phyloP scores from a whole-genome alignment of 2,329 filamentous ascomycete genomes.

The Exophiala sp. region DNA sequence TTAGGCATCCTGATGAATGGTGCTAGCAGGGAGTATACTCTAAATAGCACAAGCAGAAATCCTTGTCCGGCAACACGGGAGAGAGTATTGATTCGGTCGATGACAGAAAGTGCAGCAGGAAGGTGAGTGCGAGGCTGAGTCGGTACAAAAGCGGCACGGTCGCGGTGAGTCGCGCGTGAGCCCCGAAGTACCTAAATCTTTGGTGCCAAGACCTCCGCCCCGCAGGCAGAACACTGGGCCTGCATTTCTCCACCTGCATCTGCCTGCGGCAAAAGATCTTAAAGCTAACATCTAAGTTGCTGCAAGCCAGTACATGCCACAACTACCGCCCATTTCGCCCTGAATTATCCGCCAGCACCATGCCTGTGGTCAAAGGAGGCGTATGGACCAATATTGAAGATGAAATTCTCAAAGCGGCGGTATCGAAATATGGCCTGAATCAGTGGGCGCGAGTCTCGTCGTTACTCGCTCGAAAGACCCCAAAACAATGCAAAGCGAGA shows the following conservation, averaged over 20 bases:
- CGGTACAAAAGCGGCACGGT: not conserved
- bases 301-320: not conserved
- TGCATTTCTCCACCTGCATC: no score
- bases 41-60: no score
- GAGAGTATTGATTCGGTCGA: no score
- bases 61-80: no score
- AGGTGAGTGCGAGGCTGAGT: no score
- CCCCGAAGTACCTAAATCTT: not conserved
- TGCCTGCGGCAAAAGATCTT: no score
- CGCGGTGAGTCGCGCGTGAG: not conserved
- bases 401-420: constrained; percentile 93
- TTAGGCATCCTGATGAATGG: no score
- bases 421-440: constrained; percentile 90
- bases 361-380: constrained; percentile 62
- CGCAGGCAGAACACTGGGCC: not conserved
- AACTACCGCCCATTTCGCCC: no score
- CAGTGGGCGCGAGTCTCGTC: constrained; percentile 99
- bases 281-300: no score
- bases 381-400: constrained; percentile 72
- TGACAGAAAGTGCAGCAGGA: no score
- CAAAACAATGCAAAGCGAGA: constrained; percentile 97
- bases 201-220: not conserved
- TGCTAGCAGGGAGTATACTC: no score
- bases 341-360: constrained; percentile 34
- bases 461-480: constrained; percentile 90